Conservation (phyloP, 1,139 yeast species). For the Debaryomycetaceae sp. region DNA sequence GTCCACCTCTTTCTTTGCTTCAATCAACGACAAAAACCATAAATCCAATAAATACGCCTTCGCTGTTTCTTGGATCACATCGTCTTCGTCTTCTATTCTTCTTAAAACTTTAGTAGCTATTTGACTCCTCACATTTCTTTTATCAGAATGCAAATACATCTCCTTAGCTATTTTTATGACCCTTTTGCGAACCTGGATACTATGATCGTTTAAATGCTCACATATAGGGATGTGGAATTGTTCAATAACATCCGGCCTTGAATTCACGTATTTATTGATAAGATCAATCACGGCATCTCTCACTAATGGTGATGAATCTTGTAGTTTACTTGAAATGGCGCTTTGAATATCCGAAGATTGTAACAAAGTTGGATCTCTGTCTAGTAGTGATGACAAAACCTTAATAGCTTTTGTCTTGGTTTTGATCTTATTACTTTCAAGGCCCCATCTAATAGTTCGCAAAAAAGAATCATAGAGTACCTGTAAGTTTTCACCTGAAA, state of each 20-base stretch:
- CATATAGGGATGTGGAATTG: conserved; percentile 52
- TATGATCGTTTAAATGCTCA: conserved; percentile 53
- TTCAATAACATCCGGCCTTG: conserved; percentile 42
- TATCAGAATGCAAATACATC: conserved; percentile 40
- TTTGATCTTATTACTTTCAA: conserved; percentile 55
- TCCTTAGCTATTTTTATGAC: conserved; percentile 51
- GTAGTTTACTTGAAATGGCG: conserved; percentile 50
- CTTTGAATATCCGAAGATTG: conserved; percentile 47
- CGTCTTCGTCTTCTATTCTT: conserved; percentile 71
- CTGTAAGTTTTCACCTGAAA: conserved; percentile 30
- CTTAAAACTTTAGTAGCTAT: conserved; percentile 51
- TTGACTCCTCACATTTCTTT: conserved; percentile 31
- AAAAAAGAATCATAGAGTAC: conserved; percentile 53
- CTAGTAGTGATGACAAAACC: conserved; percentile 43
- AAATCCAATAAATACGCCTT: conserved; percentile 36
- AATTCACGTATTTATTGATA: conserved; percentile 47
- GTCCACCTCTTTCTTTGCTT: conserved; percentile 4
- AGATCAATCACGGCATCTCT: conserved; percentile 75
- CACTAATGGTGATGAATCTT: conserved; percentile 66
- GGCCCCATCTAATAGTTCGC: conserved; percentile 41
- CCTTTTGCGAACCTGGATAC: conserved; percentile 62
- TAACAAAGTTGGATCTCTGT: conserved; percentile 51
- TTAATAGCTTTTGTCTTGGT: conserved; percentile 65
- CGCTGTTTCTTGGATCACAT: conserved; percentile 46
- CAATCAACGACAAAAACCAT: conserved; percentile 35